Conservation (phyloP, 768 basidiomycete species). For the Botryobasidium botryosum region DNA sequence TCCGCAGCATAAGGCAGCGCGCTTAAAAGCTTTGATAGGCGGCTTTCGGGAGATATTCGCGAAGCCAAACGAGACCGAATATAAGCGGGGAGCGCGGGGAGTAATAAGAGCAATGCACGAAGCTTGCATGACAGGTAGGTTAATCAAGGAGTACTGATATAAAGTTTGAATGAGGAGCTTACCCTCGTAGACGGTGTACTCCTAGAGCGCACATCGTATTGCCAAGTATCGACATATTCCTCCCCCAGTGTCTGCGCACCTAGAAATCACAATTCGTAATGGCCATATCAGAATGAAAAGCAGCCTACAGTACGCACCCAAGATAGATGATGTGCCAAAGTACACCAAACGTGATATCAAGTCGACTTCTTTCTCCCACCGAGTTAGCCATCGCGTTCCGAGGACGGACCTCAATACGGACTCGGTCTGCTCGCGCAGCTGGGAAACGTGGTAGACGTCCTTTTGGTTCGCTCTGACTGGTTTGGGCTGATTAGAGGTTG, state of each 20-base stretch:
- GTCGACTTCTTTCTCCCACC: conserved; percentile 71
- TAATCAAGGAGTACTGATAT: not conserved
- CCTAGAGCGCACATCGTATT: conserved; percentile 31
- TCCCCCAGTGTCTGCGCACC: conserved; percentile 77
- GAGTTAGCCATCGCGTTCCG: conserved; percentile 61
- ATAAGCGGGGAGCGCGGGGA: conserved; percentile 51
- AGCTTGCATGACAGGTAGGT: conserved; percentile 11
- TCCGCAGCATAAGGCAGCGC: conserved; percentile 36
- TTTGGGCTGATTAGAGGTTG: conserved; percentile 3
- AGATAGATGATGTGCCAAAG: conserved; percentile 55
- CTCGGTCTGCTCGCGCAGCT: conserved; percentile 59
- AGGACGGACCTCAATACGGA: conserved; percentile 59
- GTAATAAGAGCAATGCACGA: conserved; percentile 41
- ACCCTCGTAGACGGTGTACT: conserved; percentile 29
- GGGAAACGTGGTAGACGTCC: conserved; percentile 60
- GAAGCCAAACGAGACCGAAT: conserved; percentile 34
- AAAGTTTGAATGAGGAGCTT: not conserved
- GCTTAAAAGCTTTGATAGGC: conserved; percentile 19
- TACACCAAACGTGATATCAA: conserved; percentile 50
- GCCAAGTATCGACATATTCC: conserved; percentile 79
- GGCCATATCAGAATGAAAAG: not conserved
- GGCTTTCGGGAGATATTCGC: conserved; percentile 21
- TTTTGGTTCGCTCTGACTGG: conserved; percentile 78
- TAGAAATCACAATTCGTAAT: conserved; percentile 16
- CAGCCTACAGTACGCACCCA: conserved; percentile 29